phyloP scores from a whole-genome alignment of 495 filamentous ascomycete species.

The Trichoderma asperelloides region DNA sequence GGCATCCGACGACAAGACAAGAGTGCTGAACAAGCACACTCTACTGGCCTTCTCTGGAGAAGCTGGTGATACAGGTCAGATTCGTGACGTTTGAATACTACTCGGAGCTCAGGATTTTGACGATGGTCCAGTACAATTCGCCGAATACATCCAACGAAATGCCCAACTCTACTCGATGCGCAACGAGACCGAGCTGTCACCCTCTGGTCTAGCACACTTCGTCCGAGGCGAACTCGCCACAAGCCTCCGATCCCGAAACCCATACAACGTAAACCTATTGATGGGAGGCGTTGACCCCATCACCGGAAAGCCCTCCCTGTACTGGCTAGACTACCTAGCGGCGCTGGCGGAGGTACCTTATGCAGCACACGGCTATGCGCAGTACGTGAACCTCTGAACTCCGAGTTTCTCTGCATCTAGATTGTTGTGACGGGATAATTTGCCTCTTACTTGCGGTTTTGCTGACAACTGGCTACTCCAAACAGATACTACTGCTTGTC shows the following conservation, averaged over 20 bases:
- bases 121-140: conserved; percentile 74
- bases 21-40: conserved; percentile 79
- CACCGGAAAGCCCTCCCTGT: conserved; percentile 76
- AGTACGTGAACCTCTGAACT: conserved; percentile 48
- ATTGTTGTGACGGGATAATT: not conserved
- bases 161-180: conserved; percentile 97
- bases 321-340: conserved; percentile 97
- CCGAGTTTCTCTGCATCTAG: not conserved
- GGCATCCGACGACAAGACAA: conserved; percentile 92
- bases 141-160: conserved; percentile 98
- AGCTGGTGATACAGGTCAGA: conserved; percentile 85
- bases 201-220: conserved; percentile 80
- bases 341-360: conserved; percentile 82
- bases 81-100: not conserved
- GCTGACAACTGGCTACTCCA: conserved; percentile 13
- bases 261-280: conserved; percentile 92
- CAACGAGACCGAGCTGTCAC: conserved; percentile 83
- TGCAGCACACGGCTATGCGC: conserved; percentile 95
- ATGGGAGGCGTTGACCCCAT: conserved; percentile 87
- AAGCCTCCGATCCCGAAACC: conserved; percentile 80
- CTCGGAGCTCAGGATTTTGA: conserved; percentile 23
- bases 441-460: not conserved
- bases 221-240: conserved; percentile 86
- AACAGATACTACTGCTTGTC: conserved; percentile 80
- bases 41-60: conserved; percentile 96